These are phyloP conservation scores for Cyclotella sp. DNA, from an alignment of 108 stramenopile genomes.

Conservation along the genomic window DNA sequence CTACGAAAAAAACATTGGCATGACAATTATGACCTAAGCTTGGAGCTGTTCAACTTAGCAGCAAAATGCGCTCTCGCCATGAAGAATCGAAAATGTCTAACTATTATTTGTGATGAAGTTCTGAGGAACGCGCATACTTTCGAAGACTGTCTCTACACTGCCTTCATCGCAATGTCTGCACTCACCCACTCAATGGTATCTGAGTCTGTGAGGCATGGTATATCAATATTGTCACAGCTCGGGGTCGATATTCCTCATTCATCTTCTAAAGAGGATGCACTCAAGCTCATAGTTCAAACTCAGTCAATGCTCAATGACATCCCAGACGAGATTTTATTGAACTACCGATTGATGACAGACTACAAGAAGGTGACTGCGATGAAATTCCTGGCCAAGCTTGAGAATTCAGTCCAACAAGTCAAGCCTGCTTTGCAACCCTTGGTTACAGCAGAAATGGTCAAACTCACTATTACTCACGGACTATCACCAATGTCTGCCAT, in stretches of 20 bases:
- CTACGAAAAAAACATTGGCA: slow-evolving; percentile 26
- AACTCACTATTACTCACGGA: slow-evolving; percentile 12
- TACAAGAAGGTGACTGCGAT: slow-evolving; percentile 8
- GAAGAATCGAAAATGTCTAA: neutral
- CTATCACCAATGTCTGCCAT: slow-evolving; percentile 17
- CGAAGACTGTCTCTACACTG: slow-evolving; percentile 6
- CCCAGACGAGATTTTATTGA: slow-evolving; percentile 3
- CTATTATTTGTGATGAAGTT: neutral
- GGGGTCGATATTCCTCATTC: neutral
- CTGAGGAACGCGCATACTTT: neutral
- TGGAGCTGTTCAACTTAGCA: slow-evolving; percentile 8
- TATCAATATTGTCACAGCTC: slow-evolving; percentile 5
- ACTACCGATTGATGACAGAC: slow-evolving; percentile 14
- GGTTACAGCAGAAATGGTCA: slow-evolving; percentile 10
- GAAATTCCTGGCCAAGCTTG: slow-evolving; percentile 9
- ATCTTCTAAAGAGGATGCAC: neutral
- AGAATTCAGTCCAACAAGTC: neutral
- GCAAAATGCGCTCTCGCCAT: slow-evolving; percentile 12
- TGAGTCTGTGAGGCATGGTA: neutral
- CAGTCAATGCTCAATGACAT: neutral
- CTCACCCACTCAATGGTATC: neutral
- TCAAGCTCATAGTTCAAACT: neutral
- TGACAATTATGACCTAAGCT: slow-evolving; percentile 18
- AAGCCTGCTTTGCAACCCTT: neutral
- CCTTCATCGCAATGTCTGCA: neutral